Evolutionary conservation across 306 rosid species (phyloP), one percentile per base, ranked within the genome.

Genomic region (Bauhinia variegata): DNA sequence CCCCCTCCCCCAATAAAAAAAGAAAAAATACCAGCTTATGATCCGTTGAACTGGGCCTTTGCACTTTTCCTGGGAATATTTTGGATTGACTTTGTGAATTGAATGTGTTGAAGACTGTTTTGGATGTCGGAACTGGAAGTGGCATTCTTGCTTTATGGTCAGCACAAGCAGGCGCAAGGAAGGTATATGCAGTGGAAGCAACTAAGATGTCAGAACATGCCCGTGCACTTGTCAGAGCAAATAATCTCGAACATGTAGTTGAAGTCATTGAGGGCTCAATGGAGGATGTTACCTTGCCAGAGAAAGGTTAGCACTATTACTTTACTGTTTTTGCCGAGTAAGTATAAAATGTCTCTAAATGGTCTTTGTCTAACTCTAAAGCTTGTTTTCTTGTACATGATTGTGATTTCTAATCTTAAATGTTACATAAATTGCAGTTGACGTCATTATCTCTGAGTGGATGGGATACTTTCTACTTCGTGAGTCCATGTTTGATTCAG

Each of bases 121-220:
- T 93, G 83, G 99, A 93, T 82, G 97, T 93, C 75, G 99, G 99
- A 73, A 80, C 99, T 17, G 99, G 99, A 60, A 93, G 99, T 75
- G 99, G 99, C 62, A 93, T 93, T 82, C 96, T 93, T 10, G 99
- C 99, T 46, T 90, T 93, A 64, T 93, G 99, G 99, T 86, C 99
- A 2, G 99, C 91, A 0, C 99, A 93, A 62, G 99, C 97, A 0
- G 99, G 99, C 61, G 99, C 99, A 0, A 90, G 83, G 89, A 93
- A 93, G 82, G 99, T 93, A 11, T 93, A 90, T 73, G 99, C 99
- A 0, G 99, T 93, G 52, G 99, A 93, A 80, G 99, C 99, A 10
- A 93, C 99, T 28, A 86, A 84, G 75, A 90, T 93, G 97, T 86
- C 99, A 0, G 99, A 90, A 59, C 99, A 93, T 51, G 99, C 99